Evolutionary conservation across 768 basidiomycete genomes (phyloP).

Genomic region (Rhizopogon vesiculosus): DNA sequence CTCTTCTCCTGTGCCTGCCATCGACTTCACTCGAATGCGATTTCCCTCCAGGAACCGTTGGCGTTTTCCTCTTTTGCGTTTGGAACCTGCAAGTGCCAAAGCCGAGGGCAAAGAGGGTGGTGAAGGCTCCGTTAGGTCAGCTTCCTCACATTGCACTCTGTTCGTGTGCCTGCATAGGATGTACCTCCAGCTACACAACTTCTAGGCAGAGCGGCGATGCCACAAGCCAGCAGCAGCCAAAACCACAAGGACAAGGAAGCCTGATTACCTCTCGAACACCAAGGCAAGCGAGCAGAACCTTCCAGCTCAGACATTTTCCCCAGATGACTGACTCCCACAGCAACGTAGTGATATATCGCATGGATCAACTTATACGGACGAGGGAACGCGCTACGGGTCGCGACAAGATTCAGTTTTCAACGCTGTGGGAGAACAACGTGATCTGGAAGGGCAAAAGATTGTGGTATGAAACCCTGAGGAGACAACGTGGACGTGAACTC

Average conservation of each 20-base stretch:
- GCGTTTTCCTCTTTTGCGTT: slow-evolving; percentile 5
- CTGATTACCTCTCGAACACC: not conserved
- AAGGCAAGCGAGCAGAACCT: not conserved
- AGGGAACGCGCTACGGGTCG: not conserved
- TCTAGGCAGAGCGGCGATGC: too few species aligned
- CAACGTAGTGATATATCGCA: not conserved
- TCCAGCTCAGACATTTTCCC: not conserved
- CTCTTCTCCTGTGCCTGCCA: slow-evolving; percentile 10
- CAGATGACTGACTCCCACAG: not conserved
- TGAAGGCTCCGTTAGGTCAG: not conserved
- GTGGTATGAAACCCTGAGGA: not conserved
- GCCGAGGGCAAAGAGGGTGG: too few species aligned
- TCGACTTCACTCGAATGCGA: slow-evolving; percentile 24
- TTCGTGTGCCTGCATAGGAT: not conserved
- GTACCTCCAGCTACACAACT: not conserved
- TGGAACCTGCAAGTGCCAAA: not conserved
- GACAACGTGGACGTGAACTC: not conserved
- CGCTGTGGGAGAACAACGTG: not conserved
- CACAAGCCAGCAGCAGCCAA: not conserved
- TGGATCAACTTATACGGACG: not conserved
- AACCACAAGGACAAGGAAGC: not conserved
- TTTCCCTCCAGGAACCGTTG: slow-evolving; percentile 5
- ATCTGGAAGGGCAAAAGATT: not conserved
- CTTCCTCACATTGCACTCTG: too few species aligned
- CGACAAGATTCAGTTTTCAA: not conserved